phyloP scores from a whole-genome alignment of 805 yeast species.

The Priceomyces castillae region DNA sequence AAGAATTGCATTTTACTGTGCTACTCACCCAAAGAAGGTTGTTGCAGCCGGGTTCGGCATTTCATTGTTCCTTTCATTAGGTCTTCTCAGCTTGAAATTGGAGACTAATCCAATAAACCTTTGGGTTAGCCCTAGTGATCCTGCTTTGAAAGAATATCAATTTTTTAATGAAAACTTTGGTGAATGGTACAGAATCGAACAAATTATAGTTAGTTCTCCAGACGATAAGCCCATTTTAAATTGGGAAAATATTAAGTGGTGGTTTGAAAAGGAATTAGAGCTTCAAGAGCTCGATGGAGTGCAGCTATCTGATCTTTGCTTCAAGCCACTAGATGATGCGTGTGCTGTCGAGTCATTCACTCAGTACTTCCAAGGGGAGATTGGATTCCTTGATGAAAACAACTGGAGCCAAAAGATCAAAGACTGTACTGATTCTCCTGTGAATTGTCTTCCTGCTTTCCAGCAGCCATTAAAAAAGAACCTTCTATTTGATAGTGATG shows the following conservation, averaged over 20 bases:
- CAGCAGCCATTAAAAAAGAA: slow-evolving; percentile 84
- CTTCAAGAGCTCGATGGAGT: slow-evolving; percentile 26
- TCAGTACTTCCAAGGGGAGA: slow-evolving; percentile 75
- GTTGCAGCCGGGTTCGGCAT: slow-evolving; percentile 26
- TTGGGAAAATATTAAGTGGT: slow-evolving; percentile 77
- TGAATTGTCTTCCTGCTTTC: slow-evolving; percentile 82
- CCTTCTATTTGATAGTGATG: slow-evolving; percentile 54
- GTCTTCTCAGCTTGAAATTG: slow-evolving; percentile 50
- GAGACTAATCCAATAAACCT: slow-evolving; percentile 79
- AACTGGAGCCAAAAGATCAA: slow-evolving; percentile 57
- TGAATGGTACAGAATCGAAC: slow-evolving; percentile 88
- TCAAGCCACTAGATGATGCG: slow-evolving; percentile 73
- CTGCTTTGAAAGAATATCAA: slow-evolving; percentile 62
- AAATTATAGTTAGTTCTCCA: slow-evolving; percentile 59
- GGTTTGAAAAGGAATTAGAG: slow-evolving; percentile 76
- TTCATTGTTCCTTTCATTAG: slow-evolving; percentile 48
- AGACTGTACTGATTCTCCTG: slow-evolving; percentile 76
- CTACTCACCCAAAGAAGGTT: slow-evolving; percentile 49
- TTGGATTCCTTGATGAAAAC: slow-evolving; percentile 44
- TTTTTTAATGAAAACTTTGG: slow-evolving; percentile 82
- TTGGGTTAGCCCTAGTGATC: slow-evolving; percentile 85
- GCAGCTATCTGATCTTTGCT: slow-evolving; percentile 66
- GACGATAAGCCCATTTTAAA: slow-evolving; percentile 59
- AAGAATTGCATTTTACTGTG: slow-evolving; percentile 55
- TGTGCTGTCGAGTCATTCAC: slow-evolving; percentile 88